Evolutionary conservation across 2,329 filamentous ascomycete species (phyloP), one percentile per base, ranked within the genome.

Genomic region (Paraphoma sp.): DNA sequence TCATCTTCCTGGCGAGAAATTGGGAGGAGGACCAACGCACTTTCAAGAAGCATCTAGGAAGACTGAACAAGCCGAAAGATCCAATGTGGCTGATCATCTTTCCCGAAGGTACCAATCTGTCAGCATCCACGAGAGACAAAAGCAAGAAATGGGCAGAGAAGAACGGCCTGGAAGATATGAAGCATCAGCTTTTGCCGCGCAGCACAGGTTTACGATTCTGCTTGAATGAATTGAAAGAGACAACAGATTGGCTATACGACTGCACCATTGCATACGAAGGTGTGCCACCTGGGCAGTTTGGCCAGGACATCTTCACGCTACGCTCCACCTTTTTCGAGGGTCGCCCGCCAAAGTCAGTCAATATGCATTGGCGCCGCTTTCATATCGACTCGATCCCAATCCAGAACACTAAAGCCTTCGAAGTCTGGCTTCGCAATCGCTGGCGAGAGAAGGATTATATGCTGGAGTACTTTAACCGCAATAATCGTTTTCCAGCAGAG

Each of bases 211-310:
- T 90, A 60, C 89, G 86, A 63, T 96, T 93, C 70, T 93, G 90
- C 66, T 78, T 96, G 43, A 88, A 88, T 59, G 88, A 96, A 75
- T 80, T 96, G 12, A 86, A 86, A 66, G 86, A 84, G 8, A 89
- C 88, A 0, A 87, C 93, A 0, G 90, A 95, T 10, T 96, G 91
- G 79, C 81, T 96, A 0, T 96, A 96, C 68, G 92, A 96, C 77
- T 97, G 93, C 76, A 98, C 95, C 0, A 89, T 99, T 54, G 93
- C 92, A 4, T 99, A 99, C 72, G 94, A 97, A 77, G 94, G 95
- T 12, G 86, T 97, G 43, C 91, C 91, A 4, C 69, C 68, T 1
- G 81, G 80, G 40, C 85, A 90, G 67, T 97, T 89, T 65, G 93
- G 94, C n/a, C 93, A 98, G 73, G 87, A 96, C 47, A 90, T 91